phyloP scores from a whole-genome alignment of 192 early-diverging fungal species.

The Umbelopsis sp. region DNA sequence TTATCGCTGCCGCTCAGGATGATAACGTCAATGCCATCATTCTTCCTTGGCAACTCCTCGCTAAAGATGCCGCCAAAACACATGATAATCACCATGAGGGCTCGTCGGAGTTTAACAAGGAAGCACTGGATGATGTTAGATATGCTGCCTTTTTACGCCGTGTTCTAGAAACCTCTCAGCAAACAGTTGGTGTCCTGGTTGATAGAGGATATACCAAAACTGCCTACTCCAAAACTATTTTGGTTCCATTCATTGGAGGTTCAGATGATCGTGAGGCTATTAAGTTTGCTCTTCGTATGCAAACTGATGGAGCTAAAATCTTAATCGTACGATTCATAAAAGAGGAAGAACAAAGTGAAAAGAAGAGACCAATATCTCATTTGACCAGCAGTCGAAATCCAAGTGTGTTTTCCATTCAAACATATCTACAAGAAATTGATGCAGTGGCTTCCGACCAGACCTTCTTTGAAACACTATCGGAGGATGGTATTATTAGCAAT shows the following conservation, averaged over 20 bases:
- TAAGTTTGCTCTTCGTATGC: slow-evolving; percentile 55
- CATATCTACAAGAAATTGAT: slow-evolving; percentile 12
- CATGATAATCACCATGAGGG: slow-evolving; percentile 17
- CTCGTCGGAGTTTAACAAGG: slow-evolving; percentile 27
- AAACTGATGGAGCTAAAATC: slow-evolving; percentile 49
- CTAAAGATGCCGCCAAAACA: slow-evolving; percentile 19
- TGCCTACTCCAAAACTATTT: slow-evolving; percentile 51
- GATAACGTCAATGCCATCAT: slow-evolving; percentile 65
- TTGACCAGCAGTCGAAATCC: slow-evolving; percentile 15
- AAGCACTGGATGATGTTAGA: slow-evolving; percentile 33
- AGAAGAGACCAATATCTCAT: slow-evolving; percentile 11
- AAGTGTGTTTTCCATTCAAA: slow-evolving; percentile 2
- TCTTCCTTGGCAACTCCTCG: slow-evolving; percentile 60
- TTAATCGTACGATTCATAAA: slow-evolving; percentile 49
- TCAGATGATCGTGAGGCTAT: slow-evolving; percentile 73
- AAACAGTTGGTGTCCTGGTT: slow-evolving; percentile 62
- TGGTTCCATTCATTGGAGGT: slow-evolving; percentile 75
- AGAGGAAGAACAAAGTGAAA: not conserved
- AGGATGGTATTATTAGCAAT: slow-evolving; percentile 29
- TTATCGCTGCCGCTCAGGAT: slow-evolving; percentile 58
- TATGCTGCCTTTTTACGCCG: slow-evolving; percentile 48
- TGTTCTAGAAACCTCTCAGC: slow-evolving; percentile 43
- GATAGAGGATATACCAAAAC: slow-evolving; percentile 65
- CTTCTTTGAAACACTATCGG: slow-evolving; percentile 28
- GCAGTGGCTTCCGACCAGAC: slow-evolving; percentile 27